These are phyloP conservation scores for Diphasiastrum complanatum DNA, from an alignment of 83 land plant genomes.

Conservation along the genomic window DNA sequence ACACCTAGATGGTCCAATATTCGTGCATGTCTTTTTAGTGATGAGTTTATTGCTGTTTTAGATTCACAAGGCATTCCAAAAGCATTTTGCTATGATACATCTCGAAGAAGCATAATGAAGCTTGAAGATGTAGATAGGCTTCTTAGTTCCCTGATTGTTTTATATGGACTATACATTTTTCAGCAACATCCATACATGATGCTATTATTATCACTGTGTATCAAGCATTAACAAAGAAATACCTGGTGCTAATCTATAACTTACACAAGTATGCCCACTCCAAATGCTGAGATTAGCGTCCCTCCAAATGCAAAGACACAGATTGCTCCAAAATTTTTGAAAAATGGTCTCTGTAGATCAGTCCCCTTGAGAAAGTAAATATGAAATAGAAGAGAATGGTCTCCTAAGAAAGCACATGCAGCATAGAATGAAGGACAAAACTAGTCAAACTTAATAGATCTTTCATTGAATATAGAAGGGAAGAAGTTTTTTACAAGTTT, in stretches of 20 bases:
- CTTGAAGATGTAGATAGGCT: neutral
- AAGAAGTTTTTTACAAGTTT: neutral
- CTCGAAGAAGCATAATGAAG: neutral
- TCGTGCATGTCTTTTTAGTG: no score
- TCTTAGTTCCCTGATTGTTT: no score
- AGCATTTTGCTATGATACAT: neutral
- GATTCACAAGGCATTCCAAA: no score
- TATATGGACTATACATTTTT: no score
- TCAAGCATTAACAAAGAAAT: neutral
- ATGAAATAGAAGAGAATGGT: neutral
- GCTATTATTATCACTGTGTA: no score
- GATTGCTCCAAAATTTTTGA: conserved; percentile 36
- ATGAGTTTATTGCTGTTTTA: no score
- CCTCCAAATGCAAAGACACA: conserved; percentile 35
- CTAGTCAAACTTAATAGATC: no score
- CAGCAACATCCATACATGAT: no score
- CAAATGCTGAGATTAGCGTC: conserved; percentile 27
- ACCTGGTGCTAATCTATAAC: neutral
- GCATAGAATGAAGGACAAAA: neutral
- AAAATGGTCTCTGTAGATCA: conserved; percentile 28
- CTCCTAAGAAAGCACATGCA: neutral
- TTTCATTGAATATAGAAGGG: neutral
- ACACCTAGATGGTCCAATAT: no score
- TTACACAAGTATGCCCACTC: conserved; percentile 32
- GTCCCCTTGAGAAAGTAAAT: neutral